Percentiles rank a stretch among this genome's conserved stretches.
Evolutionary conservation across 106 monocot genomes (phyloP).

Genomic region (Apostasia ramifera): DNA sequence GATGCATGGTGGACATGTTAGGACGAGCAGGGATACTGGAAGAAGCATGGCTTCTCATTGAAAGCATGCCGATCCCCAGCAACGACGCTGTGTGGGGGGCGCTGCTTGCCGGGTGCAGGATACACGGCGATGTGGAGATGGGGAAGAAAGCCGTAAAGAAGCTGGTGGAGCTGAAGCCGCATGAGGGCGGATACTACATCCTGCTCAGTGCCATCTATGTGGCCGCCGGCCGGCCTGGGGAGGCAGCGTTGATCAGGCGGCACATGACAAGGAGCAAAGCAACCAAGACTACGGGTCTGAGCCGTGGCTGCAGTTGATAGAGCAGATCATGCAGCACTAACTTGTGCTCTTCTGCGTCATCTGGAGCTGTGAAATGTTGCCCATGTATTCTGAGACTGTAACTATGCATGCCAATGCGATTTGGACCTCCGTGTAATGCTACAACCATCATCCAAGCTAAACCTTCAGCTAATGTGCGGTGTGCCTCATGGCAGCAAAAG

Average conservation of each 20-base stretch:
- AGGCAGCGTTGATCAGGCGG: constrained; percentile 22
- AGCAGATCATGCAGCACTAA: not conserved
- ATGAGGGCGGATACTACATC: constrained; percentile 33
- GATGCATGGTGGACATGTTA: constrained; percentile 50
- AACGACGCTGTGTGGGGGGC: constrained; percentile 31
- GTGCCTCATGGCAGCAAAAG: too few species aligned
- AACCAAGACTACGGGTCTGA: constrained; percentile 21
- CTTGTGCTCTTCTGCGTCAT: not conserved
- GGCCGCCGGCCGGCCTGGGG: constrained; percentile 11
- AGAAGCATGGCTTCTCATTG: constrained; percentile 18
- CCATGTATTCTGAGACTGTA: too few species aligned
- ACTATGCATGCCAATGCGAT: too few species aligned
- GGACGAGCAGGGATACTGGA: constrained; percentile 25
- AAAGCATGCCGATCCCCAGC: constrained; percentile 21
- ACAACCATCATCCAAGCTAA: too few species aligned
- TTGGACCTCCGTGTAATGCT: too few species aligned
- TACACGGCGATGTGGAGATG: constrained; percentile 29
- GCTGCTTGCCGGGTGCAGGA: constrained; percentile 34
- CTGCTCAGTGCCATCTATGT: constrained; percentile 31
- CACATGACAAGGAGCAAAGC: constrained; percentile 17
- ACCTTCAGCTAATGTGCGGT: too few species aligned
- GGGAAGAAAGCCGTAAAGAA: constrained; percentile 24
- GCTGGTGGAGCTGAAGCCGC: constrained; percentile 21
- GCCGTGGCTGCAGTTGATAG: not conserved
- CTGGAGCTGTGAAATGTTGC: too few species aligned